Evolutionary conservation across 164 flowering plant species (phyloP).

Genomic region (Amborella trichopoda): DNA sequence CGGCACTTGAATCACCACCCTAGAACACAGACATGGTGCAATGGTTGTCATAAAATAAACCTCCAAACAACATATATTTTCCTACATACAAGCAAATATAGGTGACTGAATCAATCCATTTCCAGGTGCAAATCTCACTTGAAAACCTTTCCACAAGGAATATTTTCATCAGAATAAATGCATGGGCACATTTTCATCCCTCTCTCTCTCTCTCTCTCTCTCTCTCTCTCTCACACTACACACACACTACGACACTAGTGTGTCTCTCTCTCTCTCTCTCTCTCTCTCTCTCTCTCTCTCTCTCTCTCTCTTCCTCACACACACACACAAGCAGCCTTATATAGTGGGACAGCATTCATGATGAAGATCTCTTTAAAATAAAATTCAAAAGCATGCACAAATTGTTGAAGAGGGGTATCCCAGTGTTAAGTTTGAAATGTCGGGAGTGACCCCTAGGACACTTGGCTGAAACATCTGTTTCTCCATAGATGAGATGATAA

Average conservation of each 20-base stretch:
- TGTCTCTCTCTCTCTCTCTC: not conserved
- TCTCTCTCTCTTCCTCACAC: too few relatives aligned
- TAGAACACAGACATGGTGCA: slow-evolving; percentile 8
- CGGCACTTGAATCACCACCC: slow-evolving; percentile 35
- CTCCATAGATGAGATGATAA: too few relatives aligned
- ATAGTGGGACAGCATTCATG: too few relatives aligned
- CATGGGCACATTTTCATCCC: not conserved
- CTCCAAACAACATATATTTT: not conserved
- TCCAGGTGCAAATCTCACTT: too few relatives aligned
- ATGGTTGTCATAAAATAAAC: not conserved
- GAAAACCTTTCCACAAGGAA: too few relatives aligned
- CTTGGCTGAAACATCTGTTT: too few relatives aligned
- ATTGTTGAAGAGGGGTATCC: too few relatives aligned
- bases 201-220: not conserved
- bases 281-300: slow-evolving; percentile 1
- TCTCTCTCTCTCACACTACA: not conserved
- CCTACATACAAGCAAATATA: not conserved
- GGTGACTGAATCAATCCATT: not conserved
- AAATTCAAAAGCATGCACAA: too few relatives aligned
- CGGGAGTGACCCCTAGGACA: too few relatives aligned
- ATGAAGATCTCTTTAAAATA: too few relatives aligned
- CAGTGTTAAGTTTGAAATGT: too few relatives aligned
- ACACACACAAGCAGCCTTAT: too few relatives aligned
- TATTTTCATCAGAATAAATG: not conserved
- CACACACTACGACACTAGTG: not conserved